Evolutionary conservation across 2,329 filamentous ascomycete genomes (phyloP).

Genomic region (Cytospora chrysosperma): DNA sequence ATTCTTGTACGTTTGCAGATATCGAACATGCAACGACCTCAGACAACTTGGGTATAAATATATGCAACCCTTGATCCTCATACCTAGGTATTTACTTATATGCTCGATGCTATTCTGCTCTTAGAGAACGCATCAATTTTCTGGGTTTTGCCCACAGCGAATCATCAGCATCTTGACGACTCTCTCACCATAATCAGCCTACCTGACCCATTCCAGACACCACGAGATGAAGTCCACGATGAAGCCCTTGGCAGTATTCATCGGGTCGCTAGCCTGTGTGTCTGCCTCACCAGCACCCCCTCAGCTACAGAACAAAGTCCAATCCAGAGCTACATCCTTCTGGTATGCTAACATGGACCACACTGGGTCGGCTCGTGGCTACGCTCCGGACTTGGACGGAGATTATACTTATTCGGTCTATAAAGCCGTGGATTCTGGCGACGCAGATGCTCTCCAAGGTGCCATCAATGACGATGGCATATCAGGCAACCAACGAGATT

Average conservation of each 20-base stretch:
- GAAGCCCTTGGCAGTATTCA: slow-evolving; percentile 23
- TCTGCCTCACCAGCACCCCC: slow-evolving; percentile 24
- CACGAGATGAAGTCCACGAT: slow-evolving; percentile 18
- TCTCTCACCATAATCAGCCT: background rate
- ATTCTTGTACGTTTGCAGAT: background rate
- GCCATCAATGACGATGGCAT: slow-evolving; percentile 35
- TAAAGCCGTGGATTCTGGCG: slow-evolving; percentile 38
- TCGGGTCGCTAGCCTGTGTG: slow-evolving; percentile 24
- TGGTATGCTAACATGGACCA: slow-evolving; percentile 47
- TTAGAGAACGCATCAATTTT: background rate
- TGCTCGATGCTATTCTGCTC: background rate
- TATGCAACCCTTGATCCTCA: background rate
- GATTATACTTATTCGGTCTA: slow-evolving; percentile 40
- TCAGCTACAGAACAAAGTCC: slow-evolving; percentile 18
- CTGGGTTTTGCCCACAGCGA: background rate
- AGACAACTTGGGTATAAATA: background rate
- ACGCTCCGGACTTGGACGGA: slow-evolving; percentile 40
- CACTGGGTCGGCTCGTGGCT: slow-evolving; percentile 36
- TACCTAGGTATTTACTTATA: no score
- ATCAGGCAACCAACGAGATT: slow-evolving; percentile 35
- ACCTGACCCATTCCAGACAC: background rate
- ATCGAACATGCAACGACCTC: background rate
- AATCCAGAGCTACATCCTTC: slow-evolving; percentile 32
- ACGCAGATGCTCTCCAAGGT: slow-evolving; percentile 38
- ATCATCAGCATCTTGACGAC: background rate